These are phyloP conservation scores for Candolleomyces efflorescens DNA, from an alignment of 768 basidiomycete genomes.

Conservation along the genomic window DNA sequence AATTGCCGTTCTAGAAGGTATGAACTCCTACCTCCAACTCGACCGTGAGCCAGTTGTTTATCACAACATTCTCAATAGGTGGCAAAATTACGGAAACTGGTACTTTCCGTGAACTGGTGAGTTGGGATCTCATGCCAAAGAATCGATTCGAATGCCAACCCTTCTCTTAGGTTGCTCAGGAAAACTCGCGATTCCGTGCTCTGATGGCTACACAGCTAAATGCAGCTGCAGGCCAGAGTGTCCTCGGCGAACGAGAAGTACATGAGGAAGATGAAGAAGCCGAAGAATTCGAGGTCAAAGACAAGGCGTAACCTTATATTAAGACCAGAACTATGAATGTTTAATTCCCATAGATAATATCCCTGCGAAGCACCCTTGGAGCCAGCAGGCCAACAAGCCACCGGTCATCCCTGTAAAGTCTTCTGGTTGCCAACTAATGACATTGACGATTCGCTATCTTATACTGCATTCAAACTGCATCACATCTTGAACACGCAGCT, in stretches of 20 bases:
- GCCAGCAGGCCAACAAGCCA: background rate
- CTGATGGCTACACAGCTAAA: conserved; percentile 89
- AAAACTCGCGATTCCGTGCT: conserved; percentile 75
- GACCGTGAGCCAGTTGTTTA: background rate
- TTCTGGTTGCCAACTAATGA: too few relatives aligned
- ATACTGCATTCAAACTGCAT: too few relatives aligned
- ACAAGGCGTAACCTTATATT: background rate
- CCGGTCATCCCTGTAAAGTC: too few relatives aligned
- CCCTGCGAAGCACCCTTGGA: background rate
- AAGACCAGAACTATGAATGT: background rate
- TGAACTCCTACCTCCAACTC: conserved; percentile 3
- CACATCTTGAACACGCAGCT: background rate
- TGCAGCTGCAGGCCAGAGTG: conserved; percentile 35
- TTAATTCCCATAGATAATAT: background rate
- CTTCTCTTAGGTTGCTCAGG: conserved; percentile 49
- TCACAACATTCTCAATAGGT: conserved; percentile 30
- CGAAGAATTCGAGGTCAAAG: conserved; percentile 5
- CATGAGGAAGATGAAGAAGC: conserved; percentile 11
- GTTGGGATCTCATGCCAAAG: conserved; percentile 13
- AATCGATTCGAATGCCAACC: background rate
- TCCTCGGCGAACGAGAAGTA: conserved; percentile 11
- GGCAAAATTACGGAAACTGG: conserved; percentile 82
- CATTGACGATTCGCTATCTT: too few relatives aligned
- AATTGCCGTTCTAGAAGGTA: conserved; percentile 86
- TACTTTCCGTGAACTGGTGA: conserved; percentile 71